phyloP scores from a whole-genome alignment of 805 yeast species.

The Kuraishia hungarica region DNA sequence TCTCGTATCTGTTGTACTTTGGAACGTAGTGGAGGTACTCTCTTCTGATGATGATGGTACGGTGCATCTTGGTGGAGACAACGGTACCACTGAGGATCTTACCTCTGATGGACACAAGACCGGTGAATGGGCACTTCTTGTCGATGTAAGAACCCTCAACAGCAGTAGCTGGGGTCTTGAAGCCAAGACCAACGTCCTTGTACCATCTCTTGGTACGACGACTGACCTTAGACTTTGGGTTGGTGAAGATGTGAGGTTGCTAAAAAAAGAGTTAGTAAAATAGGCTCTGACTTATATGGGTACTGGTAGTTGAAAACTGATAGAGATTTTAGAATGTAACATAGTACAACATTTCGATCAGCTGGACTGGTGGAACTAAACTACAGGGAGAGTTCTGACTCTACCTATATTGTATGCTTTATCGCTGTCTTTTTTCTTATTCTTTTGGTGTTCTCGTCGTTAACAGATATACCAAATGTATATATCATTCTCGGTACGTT shows the following conservation, averaged over 20 bases:
- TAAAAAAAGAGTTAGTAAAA: conserved; percentile 20
- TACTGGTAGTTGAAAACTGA: neutral
- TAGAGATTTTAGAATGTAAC: too few species aligned
- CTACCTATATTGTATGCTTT: too few species aligned
- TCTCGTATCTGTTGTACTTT: conserved; percentile 99
- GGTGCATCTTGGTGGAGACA: conserved; percentile 99
- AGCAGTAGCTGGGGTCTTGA: conserved; percentile 99
- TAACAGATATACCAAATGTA: too few species aligned
- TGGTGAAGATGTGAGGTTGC: conserved; percentile 99
- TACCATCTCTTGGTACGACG: conserved; percentile 99
- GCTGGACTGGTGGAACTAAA: too few species aligned
- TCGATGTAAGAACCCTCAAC: conserved; percentile 98
- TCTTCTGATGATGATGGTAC: conserved; percentile 99
- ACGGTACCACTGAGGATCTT: conserved; percentile 98
- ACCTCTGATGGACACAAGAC: conserved; percentile 98
- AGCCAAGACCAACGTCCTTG: conserved; percentile 99
- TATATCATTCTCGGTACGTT: too few species aligned
- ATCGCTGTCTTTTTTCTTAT: too few species aligned
- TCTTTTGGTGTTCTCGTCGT: too few species aligned
- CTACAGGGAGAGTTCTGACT: too few species aligned
- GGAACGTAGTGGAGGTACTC: conserved; percentile 99
- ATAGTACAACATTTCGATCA: too few species aligned
- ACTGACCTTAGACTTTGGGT: conserved; percentile 99
- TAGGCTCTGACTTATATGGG: conserved; percentile 6
- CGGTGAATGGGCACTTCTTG: conserved; percentile 99